A percentile compares a stretch with the other conserved stretches of the same genome.
These are phyloP conservation scores for Brassica rapa DNA, from an alignment of 345 rosid genomes.

Conservation along the genomic window DNA sequence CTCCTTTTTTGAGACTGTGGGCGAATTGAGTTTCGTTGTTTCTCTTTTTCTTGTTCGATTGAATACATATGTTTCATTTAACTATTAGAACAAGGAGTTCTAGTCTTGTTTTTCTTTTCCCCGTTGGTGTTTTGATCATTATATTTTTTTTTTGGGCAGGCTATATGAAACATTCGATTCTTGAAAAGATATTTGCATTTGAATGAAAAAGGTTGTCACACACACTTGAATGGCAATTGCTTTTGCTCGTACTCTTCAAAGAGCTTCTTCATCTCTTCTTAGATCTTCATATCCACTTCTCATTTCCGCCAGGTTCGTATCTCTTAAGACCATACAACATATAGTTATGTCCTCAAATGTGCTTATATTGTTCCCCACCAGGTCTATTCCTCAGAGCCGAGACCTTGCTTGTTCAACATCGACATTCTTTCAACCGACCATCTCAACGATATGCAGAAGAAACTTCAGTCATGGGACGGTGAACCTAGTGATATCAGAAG, in stretches of 20 bases:
- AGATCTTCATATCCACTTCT: slow-evolving; percentile 27
- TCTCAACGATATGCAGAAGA: slow-evolving; percentile 46
- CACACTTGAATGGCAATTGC: slow-evolving; percentile 43
- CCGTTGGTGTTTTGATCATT: neutral
- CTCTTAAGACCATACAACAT: neutral
- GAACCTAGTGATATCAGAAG: slow-evolving; percentile 76
- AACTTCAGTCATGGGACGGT: slow-evolving; percentile 64
- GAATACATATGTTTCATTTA: neutral
- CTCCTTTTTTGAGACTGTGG: neutral
- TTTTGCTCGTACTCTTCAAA: slow-evolving; percentile 34
- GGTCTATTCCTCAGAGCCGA: slow-evolving; percentile 28
- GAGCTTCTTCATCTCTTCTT: slow-evolving; percentile 42
- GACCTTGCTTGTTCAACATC: slow-evolving; percentile 21
- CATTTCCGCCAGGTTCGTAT: slow-evolving; percentile 41
- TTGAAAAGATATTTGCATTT: neutral
- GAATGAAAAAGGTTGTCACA: neutral
- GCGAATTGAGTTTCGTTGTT: neutral
- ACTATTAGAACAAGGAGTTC: neutral
- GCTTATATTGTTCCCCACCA: neutral
- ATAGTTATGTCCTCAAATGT: neutral
- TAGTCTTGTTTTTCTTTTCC: neutral
- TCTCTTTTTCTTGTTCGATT: neutral
- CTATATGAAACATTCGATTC: neutral
- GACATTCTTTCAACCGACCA: slow-evolving; percentile 18
- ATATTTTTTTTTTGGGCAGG: neutral